A percentile compares a stretch with the other conserved stretches of the same genome.
Conservation (phyloP, 2,329 filamentous ascomycete species). For the Talaromyces sp. region DNA sequence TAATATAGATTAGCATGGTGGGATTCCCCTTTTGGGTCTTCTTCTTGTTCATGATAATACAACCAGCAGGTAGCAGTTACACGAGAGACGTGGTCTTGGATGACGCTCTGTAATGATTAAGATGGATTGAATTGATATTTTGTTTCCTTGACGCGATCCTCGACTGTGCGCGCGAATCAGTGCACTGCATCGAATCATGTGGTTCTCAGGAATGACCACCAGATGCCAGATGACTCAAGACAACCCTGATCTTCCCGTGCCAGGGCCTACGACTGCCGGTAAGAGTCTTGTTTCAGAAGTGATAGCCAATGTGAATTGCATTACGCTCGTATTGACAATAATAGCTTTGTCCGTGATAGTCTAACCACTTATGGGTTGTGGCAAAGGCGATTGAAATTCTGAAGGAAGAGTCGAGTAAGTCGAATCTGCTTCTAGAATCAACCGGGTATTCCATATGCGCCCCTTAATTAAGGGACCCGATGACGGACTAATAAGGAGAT, state of each 20-base stretch:
- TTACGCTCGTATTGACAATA: not conserved
- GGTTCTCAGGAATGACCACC: slow-evolving; percentile 1
- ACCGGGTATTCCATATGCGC: not conserved
- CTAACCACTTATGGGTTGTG: slow-evolving; percentile 1
- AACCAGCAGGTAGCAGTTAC: not conserved
- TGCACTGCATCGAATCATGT: not conserved
- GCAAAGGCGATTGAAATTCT: not conserved
- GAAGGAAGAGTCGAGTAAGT: not conserved
- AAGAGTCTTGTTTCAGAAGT: not conserved
- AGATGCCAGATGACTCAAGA: slow-evolving; percentile 2
- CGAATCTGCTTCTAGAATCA: slow-evolving; percentile 1
- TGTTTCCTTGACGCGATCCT: not conserved
- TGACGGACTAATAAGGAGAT: not conserved
- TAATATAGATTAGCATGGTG: not conserved
- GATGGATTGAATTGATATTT: not conserved
- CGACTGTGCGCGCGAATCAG: not conserved
- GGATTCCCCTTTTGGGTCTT: not conserved
- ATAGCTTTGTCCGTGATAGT: not conserved
- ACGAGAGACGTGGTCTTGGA: not conserved
- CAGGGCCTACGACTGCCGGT: not conserved
- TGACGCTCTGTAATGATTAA: not conserved
- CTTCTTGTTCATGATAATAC: not conserved
- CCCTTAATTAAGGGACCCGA: not conserved
- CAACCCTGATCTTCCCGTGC: not conserved
- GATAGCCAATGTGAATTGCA: not conserved